Percentiles rank a stretch among this genome's conserved stretches.
Conservation (phyloP, 305 asterid species). For the Plantago lanceolata region DNA sequence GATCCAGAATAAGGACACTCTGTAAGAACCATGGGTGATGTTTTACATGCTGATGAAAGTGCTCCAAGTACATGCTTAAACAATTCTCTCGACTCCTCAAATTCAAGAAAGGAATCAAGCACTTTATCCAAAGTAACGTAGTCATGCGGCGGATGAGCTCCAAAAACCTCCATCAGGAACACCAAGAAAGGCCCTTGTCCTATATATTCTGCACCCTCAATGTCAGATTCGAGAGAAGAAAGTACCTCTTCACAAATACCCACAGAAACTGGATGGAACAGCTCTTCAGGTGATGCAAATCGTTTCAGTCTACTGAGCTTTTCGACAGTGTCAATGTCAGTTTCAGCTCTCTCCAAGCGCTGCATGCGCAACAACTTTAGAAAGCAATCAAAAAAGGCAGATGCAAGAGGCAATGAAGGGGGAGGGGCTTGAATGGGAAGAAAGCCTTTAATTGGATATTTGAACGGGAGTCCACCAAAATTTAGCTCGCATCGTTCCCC, state of each 20-base stretch:
- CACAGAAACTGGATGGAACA: conserved; percentile 58
- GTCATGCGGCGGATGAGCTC: conserved; percentile 76
- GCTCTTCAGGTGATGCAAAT: conserved; percentile 68
- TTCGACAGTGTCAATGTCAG: conserved; percentile 56
- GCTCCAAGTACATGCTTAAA: conserved; percentile 65
- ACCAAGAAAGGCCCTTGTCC: conserved; percentile 75
- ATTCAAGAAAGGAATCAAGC: conserved; percentile 66
- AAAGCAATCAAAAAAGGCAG: conserved; percentile 61
- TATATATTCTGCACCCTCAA: conserved; percentile 51
- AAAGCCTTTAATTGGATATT: conserved; percentile 70
- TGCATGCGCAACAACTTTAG: conserved; percentile 68
- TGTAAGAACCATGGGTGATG: conserved; percentile 60
- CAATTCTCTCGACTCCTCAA: conserved; percentile 53
- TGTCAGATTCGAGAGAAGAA: conserved; percentile 44
- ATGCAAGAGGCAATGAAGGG: conserved; percentile 34
- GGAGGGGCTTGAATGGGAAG: conserved; percentile 82
- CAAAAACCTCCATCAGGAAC: conserved; percentile 64
- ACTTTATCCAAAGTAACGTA: conserved; percentile 59
- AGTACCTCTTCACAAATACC: conserved; percentile 70
- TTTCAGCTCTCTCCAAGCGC: conserved; percentile 48
- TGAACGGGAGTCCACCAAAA: conserved; percentile 81
- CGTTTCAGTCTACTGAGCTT: conserved; percentile 73
- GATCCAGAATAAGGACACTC: conserved; percentile 94
- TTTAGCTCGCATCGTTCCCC: conserved; percentile 93
- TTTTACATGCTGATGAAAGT: conserved; percentile 74